Evolutionary conservation across 352 stramenopile species (phyloP).

Genomic region (Salisapilia sapeloensis): DNA sequence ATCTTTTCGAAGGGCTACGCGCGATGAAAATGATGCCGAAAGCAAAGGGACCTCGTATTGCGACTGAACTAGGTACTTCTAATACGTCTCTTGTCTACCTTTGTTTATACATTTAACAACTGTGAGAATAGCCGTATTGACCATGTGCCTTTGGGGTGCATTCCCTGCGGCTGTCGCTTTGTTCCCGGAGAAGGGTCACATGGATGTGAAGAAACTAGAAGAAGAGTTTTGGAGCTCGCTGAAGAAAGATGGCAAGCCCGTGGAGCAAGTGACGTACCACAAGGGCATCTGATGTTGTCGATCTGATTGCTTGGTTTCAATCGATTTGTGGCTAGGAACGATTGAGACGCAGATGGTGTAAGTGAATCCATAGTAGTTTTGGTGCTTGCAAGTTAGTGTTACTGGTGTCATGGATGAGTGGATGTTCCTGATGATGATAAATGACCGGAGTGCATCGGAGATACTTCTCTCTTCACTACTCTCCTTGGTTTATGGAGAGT

Average conservation of each 20-base stretch:
- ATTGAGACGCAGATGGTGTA: too few relatives aligned
- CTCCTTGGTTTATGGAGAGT: too few relatives aligned
- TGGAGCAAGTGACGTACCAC: constrained; percentile 63
- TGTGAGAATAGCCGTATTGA: constrained; percentile 30
- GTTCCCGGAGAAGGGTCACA: constrained; percentile 64
- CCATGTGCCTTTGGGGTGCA: constrained; percentile 59
- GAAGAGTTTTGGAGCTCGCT: constrained; percentile 37
- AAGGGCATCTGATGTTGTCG: constrained; percentile 68
- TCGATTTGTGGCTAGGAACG: not conserved
- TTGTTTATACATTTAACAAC: too few relatives aligned
- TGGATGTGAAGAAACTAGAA: constrained; percentile 41
- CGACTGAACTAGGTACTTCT: constrained; percentile 50
- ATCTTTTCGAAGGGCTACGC: constrained; percentile 64
- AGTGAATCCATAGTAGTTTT: too few relatives aligned
- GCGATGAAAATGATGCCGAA: constrained; percentile 57
- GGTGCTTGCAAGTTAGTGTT: too few relatives aligned
- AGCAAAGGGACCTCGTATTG: constrained; percentile 46
- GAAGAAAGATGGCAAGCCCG: constrained; percentile 31
- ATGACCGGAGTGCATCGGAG: not conserved
- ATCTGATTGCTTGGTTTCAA: constrained; percentile 61
- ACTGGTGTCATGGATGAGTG: too few relatives aligned
- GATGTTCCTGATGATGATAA: too few relatives aligned
- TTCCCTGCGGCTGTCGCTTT: constrained; percentile 64
- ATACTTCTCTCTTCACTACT: too few relatives aligned
- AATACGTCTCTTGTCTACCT: constrained; percentile 1